A percentile compares a stretch with the other conserved stretches of the same genome.
Evolutionary conservation across 2,329 filamentous ascomycete genomes (phyloP).

Genomic region (Fusarium nygamai): DNA sequence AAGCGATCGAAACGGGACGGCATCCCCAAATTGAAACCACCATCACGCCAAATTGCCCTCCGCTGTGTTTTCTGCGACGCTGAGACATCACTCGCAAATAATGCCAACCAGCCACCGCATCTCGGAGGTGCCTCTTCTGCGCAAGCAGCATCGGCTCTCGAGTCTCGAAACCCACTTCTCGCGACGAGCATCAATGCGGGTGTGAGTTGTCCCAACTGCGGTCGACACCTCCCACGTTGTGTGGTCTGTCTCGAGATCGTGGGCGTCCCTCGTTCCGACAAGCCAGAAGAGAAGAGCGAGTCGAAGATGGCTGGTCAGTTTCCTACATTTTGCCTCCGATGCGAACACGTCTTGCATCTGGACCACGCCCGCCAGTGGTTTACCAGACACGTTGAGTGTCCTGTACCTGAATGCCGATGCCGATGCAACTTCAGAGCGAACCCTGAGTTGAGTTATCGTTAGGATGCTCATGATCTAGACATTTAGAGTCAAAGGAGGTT

Average conservation of each 20-base stretch:
- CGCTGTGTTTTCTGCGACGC: constrained; percentile 81
- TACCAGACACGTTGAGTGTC: constrained; percentile 70
- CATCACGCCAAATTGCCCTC: constrained; percentile 76
- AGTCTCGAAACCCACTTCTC: constrained; percentile 65
- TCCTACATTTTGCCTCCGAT: constrained; percentile 75
- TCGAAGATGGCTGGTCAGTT: constrained; percentile 65
- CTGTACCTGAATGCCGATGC: constrained; percentile 74
- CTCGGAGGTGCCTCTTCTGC: constrained; percentile 16
- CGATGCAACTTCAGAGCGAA: constrained; percentile 70
- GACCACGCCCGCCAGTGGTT: constrained; percentile 77
- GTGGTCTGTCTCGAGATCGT: constrained; percentile 75
- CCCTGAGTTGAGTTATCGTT: constrained; percentile 65
- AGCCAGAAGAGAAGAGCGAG: constrained; percentile 62
- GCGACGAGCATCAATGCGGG: constrained; percentile 67
- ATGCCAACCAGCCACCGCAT: constrained; percentile 26
- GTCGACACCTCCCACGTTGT: constrained; percentile 72
- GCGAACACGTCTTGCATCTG: constrained; percentile 74
- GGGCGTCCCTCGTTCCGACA: constrained; percentile 70
- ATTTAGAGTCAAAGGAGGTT: neutral
- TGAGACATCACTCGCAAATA: constrained; percentile 61
- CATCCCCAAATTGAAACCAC: constrained; percentile 53
- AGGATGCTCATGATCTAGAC: neutral
- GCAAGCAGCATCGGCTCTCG: constrained; percentile 43
- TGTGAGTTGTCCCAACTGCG: constrained; percentile 73
- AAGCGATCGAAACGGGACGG: constrained; percentile 74